Conservation (phyloP, 176 grass and related monocot species). For the Oryza brachyantha region DNA sequence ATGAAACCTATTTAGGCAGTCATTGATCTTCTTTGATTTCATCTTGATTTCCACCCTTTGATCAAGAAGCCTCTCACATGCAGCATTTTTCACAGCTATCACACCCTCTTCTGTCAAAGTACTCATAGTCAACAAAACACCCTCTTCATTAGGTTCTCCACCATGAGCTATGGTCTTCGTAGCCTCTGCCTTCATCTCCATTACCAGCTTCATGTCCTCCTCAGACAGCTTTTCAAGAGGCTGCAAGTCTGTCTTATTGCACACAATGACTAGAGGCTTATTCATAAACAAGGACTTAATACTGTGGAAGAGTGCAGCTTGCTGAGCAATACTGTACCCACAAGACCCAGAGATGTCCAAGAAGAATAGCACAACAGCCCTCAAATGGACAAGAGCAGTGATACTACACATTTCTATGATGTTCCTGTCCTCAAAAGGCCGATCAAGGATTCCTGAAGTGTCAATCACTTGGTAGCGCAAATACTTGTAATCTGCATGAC, state of each 20-base stretch:
- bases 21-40: constrained; percentile 66
- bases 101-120: constrained; percentile 80
- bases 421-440: constrained; percentile 59
- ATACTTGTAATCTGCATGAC: constrained; percentile 86
- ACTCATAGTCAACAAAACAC: constrained; percentile 73
- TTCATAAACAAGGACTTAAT: constrained; percentile 85
- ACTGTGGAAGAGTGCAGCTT: constrained; percentile 77
- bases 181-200: constrained; percentile 57
- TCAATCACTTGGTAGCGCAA: constrained; percentile 81
- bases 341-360: constrained; percentile 79
- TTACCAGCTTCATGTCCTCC: constrained; percentile 69
- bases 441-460: constrained; percentile 79
- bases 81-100: constrained; percentile 63
- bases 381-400: constrained; percentile 55
- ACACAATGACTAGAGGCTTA: constrained; percentile 72
- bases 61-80: constrained; percentile 59
- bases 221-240: constrained; percentile 63
- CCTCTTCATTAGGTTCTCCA: constrained; percentile 61
- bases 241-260: constrained; percentile 82
- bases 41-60: constrained; percentile 61
- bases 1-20: constrained; percentile 68
- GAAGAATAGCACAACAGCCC: constrained; percentile 59
- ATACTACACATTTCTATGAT: constrained; percentile 65
- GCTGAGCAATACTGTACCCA: constrained; percentile 71
- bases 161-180: constrained; percentile 53